Base-by-base conservation (phyloP, 73 alveolate species). In the Paramecium primaurelia region DNA sequence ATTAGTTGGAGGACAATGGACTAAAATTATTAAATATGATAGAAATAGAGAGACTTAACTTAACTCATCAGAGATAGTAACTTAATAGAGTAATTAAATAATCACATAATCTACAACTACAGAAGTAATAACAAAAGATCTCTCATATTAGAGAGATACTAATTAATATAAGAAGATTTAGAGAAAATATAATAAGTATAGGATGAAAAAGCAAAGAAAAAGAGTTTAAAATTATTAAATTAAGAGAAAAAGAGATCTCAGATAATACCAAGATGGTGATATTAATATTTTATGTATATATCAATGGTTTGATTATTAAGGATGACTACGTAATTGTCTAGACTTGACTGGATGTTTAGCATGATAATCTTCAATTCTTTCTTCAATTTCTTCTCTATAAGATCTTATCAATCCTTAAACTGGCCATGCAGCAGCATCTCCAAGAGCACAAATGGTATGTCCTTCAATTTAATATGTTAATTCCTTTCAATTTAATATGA, bases 391-490 rank as follows among this genome's bases (percentile, higher is more conserved):
- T 59, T 94, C 95, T 86, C 99, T 94, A 90, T 92, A 96, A 68
- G 93, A 69, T 77, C 96, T 92, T 58, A 96, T 96, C 34, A 96
- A 86, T 45, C 99, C 99, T 93, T 96, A 95, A 16, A 96, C 97
- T 20, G 99, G 99, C 99, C 99, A 96, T 9, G 99, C 99, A 45
- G 99, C 99, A 18, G 99, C 99, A 93, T 96, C 99, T 40, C 99
- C 99, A 28, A 96, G 86, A 12, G 99, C 99, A 71, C 99, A 96
- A 91, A 96, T 96, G 6, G 99, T 96, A 85, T 96, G 99, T 44
- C 97, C 97, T 96, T 96, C 99, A 69, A 96, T 96, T 94, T 96
- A 95, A 73, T 77, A 94, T 8, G 99, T 96, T 3, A 96, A 91
- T 92, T 96, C 96, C 94, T 88, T 4, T 16, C 25, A 5, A 44